Base-by-base conservation (phyloP, 495 filamentous ascomycete genomes). In the Ascobolus immersus region DNA sequence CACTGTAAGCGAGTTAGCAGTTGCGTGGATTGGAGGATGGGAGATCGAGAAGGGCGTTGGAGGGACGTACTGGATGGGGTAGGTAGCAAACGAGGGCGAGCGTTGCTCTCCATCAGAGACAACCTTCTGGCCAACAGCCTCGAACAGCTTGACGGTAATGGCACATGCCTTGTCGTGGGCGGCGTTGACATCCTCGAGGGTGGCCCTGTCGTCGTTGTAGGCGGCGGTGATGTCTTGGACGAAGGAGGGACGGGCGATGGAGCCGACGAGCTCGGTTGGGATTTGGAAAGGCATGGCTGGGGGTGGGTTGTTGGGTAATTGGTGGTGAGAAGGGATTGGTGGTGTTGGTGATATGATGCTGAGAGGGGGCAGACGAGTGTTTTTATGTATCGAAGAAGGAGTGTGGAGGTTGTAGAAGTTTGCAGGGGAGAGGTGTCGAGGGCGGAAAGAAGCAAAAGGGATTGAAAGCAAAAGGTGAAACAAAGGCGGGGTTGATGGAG, bases 81-180 rank as follows among this genome's bases (percentile, higher is more conserved):
- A 58, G 2, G 55, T 58, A 15, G 54, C 55, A 38, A 58, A 58
- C 2, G 52, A 56, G 2, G 44, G 50, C 28, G 47, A 47, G 20
- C 56, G 43, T 22, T 58, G 54, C 33, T 58, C 55, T 9, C 55
- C 56, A 39, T 58, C 55, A 12, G 55, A 54, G 7, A 57, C 38
- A 2, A 51, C 40, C 8, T 32, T 32, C 28, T 56, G 47, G 11
- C 52, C 55, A 11, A 55, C 49, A 24, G 44, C 42, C 27, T 51
- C 41, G 51, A 58, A 58, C 20, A 42, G 50, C 15, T 34, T 37
- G 21, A 58, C 40, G 2, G 51, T 55, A 21, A 57, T 56, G 34
- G 55, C 50, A 35, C 51, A 57, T 10, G 54, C 54, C 35, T 49
- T 48, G 44, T 58, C 49, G 27, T 58, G 56, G 10, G 38, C 49